Evolutionary conservation across 805 yeast species (phyloP).

Genomic region (Yamadazyma phyllophila): DNA sequence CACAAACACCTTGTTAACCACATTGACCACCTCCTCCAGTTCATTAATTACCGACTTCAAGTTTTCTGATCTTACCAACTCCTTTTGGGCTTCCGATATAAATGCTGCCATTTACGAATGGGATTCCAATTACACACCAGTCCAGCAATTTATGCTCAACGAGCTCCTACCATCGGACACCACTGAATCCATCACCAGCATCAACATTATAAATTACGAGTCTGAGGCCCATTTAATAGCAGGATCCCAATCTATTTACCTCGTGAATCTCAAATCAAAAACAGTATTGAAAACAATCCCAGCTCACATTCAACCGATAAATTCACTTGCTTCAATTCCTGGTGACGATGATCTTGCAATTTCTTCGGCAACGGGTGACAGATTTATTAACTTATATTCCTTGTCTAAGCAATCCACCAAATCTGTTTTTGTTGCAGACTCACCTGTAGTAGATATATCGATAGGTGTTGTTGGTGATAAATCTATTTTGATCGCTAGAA

Average conservation of each 20-base stretch:
- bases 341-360: slow-evolving; percentile 47
- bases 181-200: slow-evolving; percentile 31
- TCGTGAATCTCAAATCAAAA: slow-evolving; percentile 43
- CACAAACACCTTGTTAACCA: slow-evolving; percentile 54
- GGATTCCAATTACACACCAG: slow-evolving; percentile 47
- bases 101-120: slow-evolving; percentile 61
- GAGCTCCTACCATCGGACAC: slow-evolving; percentile 29
- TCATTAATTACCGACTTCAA: slow-evolving; percentile 51
- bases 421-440: slow-evolving; percentile 66
- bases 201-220: slow-evolving; percentile 27
- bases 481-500: slow-evolving; percentile 50
- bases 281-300: slow-evolving; percentile 56
- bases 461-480: slow-evolving; percentile 30
- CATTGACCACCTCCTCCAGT: slow-evolving; percentile 45
- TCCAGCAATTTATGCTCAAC: slow-evolving; percentile 42
- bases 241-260: slow-evolving; percentile 65
- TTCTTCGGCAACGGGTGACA: slow-evolving; percentile 74
- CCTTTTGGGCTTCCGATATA: slow-evolving; percentile 60
- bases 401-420: slow-evolving; percentile 42
- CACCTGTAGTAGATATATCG: slow-evolving; percentile 51
- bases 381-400: slow-evolving; percentile 74
- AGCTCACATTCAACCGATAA: slow-evolving; percentile 73
- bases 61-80: slow-evolving; percentile 37
- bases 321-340: slow-evolving; percentile 41
- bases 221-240: slow-evolving; percentile 48